Conservation (phyloP, 208 protist genomes). For the Strigomonas culicis region DNA sequence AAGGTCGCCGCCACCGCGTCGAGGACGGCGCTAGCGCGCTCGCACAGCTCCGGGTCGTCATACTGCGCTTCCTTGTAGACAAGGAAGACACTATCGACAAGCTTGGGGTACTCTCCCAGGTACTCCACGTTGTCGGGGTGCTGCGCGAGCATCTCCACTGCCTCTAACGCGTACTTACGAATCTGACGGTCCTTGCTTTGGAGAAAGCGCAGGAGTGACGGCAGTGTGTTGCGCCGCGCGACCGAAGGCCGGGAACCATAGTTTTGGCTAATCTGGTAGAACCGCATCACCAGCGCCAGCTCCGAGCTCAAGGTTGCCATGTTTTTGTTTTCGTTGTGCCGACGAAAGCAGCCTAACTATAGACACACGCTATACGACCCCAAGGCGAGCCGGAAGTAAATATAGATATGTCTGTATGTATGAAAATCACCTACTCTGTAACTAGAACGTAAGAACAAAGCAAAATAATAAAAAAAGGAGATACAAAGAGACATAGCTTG, state of each 20-base stretch:
- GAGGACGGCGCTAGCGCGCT: conserved; percentile 41
- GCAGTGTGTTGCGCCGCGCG: conserved; percentile 81
- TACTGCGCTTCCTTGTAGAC: conserved; percentile 72
- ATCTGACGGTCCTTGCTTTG: conserved; percentile 76
- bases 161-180: conserved; percentile 57
- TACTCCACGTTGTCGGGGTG: conserved; percentile 86
- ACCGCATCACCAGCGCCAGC: conserved; percentile 74
- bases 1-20: conserved; percentile 48
- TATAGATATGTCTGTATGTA: no score
- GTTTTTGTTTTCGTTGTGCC: not conserved
- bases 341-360: no score
- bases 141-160: conserved; percentile 70
- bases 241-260: conserved; percentile 78
- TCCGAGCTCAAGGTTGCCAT: conserved; percentile 75
- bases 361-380: no score
- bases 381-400: no score
- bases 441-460: not conserved
- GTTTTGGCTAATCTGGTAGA: conserved; percentile 64
- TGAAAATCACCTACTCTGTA: no score
- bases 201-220: conserved; percentile 75
- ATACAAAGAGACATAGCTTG: not conserved
- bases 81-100: conserved; percentile 54
- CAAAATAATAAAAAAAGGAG: not conserved
- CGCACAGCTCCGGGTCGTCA: conserved; percentile 76
- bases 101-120: conserved; percentile 34